Percentiles rank a stretch among this genome's conserved stretches.
Conservation (phyloP, 2,329 filamentous ascomycete species). For the Cercospora zeina region DNA sequence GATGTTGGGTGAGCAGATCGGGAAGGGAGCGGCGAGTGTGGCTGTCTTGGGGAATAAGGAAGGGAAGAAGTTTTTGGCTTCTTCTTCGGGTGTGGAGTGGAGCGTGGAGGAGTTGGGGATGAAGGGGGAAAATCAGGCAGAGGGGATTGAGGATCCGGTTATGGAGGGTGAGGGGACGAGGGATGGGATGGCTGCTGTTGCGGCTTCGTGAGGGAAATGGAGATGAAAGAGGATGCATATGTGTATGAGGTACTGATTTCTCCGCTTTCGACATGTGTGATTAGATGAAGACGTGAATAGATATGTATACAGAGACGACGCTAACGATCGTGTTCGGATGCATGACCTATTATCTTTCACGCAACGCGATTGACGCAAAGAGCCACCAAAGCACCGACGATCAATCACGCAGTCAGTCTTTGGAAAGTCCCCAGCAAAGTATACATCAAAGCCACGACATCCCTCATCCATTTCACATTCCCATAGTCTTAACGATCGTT, state of each 20-base stretch:
- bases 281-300: not conserved
- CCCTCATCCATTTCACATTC: not conserved
- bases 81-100: constrained; percentile 58
- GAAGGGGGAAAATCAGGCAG: constrained; percentile 14
- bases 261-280: not conserved
- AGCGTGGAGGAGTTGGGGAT: constrained; percentile 66
- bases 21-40: constrained; percentile 60
- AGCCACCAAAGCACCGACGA: not conserved
- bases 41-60: constrained; percentile 71
- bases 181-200: constrained; percentile 14
- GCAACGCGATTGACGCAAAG: too few species aligned
- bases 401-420: not conserved
- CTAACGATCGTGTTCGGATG: not conserved
- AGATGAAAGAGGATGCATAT: not conserved
- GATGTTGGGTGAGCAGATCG: constrained; percentile 62
- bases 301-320: not conserved
- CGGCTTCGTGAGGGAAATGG: not conserved
- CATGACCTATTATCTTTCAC: too few species aligned
- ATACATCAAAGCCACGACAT: not conserved
- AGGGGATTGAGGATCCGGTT: constrained; percentile 9
- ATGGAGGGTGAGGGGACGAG: constrained; percentile 14
- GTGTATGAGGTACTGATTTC: not conserved
- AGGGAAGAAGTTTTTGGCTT: constrained; percentile 71
- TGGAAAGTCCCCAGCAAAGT: not conserved
- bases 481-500: not conserved